Conservation (phyloP, 2,329 filamentous ascomycete genomes). For the Neurospora sp. region DNA sequence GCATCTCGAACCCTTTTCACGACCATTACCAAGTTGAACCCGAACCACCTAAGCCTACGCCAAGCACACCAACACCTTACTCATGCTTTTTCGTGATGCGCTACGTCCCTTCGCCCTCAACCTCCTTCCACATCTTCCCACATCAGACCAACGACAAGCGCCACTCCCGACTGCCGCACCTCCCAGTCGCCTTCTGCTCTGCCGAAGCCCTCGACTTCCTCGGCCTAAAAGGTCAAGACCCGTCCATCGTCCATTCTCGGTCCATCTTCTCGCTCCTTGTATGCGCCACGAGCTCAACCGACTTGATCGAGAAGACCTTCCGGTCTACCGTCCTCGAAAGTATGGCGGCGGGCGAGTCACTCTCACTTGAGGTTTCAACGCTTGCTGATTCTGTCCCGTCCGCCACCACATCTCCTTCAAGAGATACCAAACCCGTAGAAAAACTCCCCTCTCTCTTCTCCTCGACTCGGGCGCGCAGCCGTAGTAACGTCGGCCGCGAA, state of each 20-base stretch:
- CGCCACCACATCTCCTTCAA: neutral
- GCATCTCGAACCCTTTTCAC: neutral
- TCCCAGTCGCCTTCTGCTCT: constrained; percentile 13
- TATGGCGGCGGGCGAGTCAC: constrained; percentile 17
- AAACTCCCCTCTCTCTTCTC: neutral
- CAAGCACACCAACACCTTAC: constrained; percentile 16
- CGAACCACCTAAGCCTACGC: constrained; percentile 8
- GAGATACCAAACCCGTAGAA: neutral
- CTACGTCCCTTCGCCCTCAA: constrained; percentile 9
- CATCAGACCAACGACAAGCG: constrained; percentile 11
- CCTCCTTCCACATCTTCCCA: neutral
- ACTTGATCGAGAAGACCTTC: constrained; percentile 33
- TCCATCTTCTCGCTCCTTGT: constrained; percentile 47
- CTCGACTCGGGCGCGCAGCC: neutral
- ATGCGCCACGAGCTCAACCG: constrained; percentile 33
- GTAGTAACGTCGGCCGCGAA: neutral
- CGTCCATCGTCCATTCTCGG: constrained; percentile 30
- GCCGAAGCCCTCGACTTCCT: constrained; percentile 34
- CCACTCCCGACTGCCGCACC: constrained; percentile 9
- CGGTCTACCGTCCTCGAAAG: constrained; percentile 33
- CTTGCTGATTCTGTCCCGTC: neutral
- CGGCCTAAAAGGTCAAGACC: constrained; percentile 27
- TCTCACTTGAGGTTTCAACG: constrained; percentile 10
- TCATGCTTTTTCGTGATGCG: constrained; percentile 22
- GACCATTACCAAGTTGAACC: neutral